Conservation (phyloP, 2,329 filamentous ascomycete species). For the Pyrenophora teres region DNA sequence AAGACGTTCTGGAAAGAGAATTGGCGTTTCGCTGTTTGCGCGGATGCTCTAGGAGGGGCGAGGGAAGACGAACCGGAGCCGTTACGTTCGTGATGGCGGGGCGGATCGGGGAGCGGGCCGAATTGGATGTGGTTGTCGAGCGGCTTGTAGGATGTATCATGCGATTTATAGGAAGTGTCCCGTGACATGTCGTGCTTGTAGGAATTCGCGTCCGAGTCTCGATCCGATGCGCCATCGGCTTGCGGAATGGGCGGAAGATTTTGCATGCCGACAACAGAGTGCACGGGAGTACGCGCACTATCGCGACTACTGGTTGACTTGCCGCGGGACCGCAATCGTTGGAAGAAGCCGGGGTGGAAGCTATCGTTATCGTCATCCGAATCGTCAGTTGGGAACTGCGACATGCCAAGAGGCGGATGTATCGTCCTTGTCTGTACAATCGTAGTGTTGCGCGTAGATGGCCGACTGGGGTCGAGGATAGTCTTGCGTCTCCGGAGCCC, state of each 20-base stretch:
- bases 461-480: conserved; percentile 52
- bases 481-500: conserved; percentile 77
- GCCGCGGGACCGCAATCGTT: conserved; percentile 41
- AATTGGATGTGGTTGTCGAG: conserved; percentile 51
- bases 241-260: conserved; percentile 26
- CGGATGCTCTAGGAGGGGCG: conserved; percentile 62
- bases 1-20: conserved; percentile 95
- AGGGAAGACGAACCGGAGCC: conserved; percentile 50
- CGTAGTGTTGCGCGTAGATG: conserved; percentile 38
- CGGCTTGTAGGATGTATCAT: conserved; percentile 55
- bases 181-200: conserved; percentile 53
- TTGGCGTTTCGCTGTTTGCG: conserved; percentile 67
- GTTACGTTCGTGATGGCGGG: conserved; percentile 46
- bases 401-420: conserved; percentile 87
- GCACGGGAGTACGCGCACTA: conserved; percentile 18
- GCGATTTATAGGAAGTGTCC: conserved; percentile 48
- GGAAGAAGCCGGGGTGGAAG: conserved; percentile 57
- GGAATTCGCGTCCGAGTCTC: conserved; percentile 49
- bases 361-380: conserved; percentile 43
- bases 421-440: conserved; percentile 55
- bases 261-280: conserved; percentile 29
- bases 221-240: conserved; percentile 31
- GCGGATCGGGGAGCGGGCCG: conserved; percentile 40
- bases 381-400: conserved; percentile 73
- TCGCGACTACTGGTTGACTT: conserved; percentile 39